Evolutionary conservation across 208 protist species (phyloP), one percentile per base, ranked within the genome.

Genomic region (Lotmaria passim): DNA sequence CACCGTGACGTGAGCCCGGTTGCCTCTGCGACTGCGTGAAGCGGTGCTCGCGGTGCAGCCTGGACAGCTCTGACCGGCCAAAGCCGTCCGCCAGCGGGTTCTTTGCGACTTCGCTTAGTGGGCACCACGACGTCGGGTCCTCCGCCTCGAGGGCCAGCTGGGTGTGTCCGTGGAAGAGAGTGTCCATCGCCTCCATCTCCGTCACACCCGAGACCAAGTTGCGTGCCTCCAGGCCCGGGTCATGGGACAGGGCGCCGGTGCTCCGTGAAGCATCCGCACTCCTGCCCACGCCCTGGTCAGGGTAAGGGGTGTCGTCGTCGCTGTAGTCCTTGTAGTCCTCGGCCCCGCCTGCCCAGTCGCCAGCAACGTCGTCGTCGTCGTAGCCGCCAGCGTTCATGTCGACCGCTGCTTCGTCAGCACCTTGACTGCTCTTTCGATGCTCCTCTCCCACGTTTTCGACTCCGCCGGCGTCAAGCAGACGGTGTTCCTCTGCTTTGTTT

Each of bases 131-230:
- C 0, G 73, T 69, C 19, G 85, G 87, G 67, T 93, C 81, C 28
- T 94, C 91, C 14, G 85, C 89, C 75, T 92, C 89, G 17, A 96
- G 79, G 7, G 88, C 89, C 34, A 94, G 79, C 50, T 86, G 86
- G 41, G 79, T 76, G 28, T 66, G 41, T 7, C 59, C 56, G 63
- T 55, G 57, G 47, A 90, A 84, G 15, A 87, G 73, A 7, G 66
- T 64, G 52, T 93, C 89, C 65, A 91, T 78, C 33, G 78, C 73
- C 57, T 90, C 79, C 65, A 96, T 63, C 63, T 90, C 88, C 10
- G 77, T 62, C 12, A 70, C 71, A 21, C 89, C 91, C 5, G 80
- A 83, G 30, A 91, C 87, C 14, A 96, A 68, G 33, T 82, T 65
- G 43, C 82, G 86, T 4, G 83, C 87, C 39, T 71, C 87, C 19